phyloP scores from a whole-genome alignment of 1,139 yeast genomes.

The Scheffersomyces titani region DNA sequence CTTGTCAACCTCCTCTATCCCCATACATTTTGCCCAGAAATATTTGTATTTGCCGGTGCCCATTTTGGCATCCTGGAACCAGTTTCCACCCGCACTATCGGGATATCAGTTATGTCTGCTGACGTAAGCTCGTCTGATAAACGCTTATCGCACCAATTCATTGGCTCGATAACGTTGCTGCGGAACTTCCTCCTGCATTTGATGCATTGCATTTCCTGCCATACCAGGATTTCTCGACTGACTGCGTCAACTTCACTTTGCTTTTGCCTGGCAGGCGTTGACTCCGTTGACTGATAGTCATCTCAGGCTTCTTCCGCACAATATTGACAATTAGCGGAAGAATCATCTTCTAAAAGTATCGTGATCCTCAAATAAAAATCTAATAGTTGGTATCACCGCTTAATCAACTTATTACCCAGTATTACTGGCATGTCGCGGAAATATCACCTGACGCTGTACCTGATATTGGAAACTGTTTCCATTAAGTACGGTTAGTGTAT shows the following conservation, averaged over 20 bases:
- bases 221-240: not conserved
- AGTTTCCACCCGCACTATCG: not conserved
- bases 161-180: slow-evolving; percentile 10
- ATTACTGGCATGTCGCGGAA: too few relatives aligned
- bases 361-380: too few relatives aligned
- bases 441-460: too few relatives aligned
- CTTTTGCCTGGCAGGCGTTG: not conserved
- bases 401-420: too few relatives aligned
- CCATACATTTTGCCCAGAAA: not conserved
- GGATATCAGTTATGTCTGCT: not conserved
- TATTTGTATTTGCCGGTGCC: not conserved
- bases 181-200: slow-evolving; percentile 5
- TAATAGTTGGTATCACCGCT: too few relatives aligned
- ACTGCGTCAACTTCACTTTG: not conserved
- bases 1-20: not conserved
- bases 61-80: not conserved
- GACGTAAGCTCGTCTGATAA: not conserved
- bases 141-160: slow-evolving; percentile 3
- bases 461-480: not conserved
- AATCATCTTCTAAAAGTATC: too few relatives aligned
- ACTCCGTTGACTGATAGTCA: not conserved
- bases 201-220: not conserved
- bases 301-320: not conserved
- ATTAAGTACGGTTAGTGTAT: not conserved
- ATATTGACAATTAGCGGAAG: not conserved